Evolutionary conservation across 148 eudicot genomes (phyloP).

Genomic region (Camellia japonica): DNA sequence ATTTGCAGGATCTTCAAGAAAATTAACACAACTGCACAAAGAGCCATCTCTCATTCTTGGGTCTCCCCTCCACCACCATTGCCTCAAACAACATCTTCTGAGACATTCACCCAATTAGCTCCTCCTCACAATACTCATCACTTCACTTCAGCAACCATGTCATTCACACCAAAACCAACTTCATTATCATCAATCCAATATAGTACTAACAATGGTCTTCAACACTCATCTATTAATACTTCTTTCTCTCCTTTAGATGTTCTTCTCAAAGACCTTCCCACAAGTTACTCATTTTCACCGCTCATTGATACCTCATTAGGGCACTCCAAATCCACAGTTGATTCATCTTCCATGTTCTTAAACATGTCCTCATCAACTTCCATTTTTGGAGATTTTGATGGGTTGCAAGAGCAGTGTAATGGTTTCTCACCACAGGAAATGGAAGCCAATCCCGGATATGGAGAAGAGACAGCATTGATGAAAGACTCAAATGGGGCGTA

Average conservation of each 20-base stretch:
- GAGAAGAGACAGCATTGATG: constrained; percentile 5
- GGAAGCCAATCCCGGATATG: constrained; percentile 17
- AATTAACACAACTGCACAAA: constrained; percentile 53
- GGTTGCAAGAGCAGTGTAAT: constrained; percentile 18
- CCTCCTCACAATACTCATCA: no score
- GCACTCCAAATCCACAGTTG: constrained; percentile 21
- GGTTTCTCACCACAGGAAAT: constrained; percentile 25
- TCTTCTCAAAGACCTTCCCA: constrained; percentile 18
- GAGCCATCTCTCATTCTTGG: constrained; percentile 71
- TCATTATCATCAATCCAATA: constrained; percentile 22
- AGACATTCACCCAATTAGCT: constrained; percentile 1
- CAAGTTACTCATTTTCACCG: constrained; percentile 32
- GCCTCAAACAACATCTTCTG: constrained; percentile 20
- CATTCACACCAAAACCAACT: constrained; percentile 8
- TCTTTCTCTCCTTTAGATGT: constrained; percentile 22
- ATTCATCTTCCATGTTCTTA: constrained; percentile 38
- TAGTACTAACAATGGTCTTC: constrained; percentile 9
- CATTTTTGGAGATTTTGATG: constrained; percentile 29
- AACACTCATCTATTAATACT: constrained; percentile 13
- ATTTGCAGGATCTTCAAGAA: constrained; percentile 92
- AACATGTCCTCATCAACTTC: constrained; percentile 32
- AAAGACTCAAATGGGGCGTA: constrained; percentile 1
- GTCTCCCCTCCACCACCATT: constrained; percentile 35
- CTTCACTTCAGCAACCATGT: no score
- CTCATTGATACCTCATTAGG: constrained; percentile 23